Percentiles rank a stretch among this genome's conserved stretches.
Evolutionary conservation across 805 yeast species (phyloP).

Genomic region (Lachancea lanzarotensis): DNA sequence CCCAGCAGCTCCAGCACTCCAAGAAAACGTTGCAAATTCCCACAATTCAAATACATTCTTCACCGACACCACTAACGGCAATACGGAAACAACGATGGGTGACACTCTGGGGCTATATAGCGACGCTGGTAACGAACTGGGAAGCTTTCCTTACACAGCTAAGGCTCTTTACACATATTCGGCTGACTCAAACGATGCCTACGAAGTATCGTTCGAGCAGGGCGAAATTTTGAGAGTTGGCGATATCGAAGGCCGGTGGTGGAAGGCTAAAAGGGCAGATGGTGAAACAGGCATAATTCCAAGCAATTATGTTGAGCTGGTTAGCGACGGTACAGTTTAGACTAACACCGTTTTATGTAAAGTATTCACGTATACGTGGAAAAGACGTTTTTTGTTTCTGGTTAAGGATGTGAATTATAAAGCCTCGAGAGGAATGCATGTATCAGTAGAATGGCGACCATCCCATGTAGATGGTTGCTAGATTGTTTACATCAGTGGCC

Average conservation of each 20-base stretch:
- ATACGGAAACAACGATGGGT: constrained; percentile 32
- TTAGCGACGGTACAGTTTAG: constrained; percentile 34
- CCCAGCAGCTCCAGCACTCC: constrained; percentile 6
- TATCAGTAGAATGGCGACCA: constrained; percentile 71
- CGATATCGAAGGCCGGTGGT: constrained; percentile 95
- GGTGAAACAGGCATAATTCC: constrained; percentile 98
- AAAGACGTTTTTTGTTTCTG: neutral
- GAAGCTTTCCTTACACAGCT: constrained; percentile 70
- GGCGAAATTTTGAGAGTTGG: constrained; percentile 89
- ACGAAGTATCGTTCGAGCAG: constrained; percentile 83
- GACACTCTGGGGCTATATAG: constrained; percentile 33
- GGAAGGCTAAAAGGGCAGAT: constrained; percentile 87
- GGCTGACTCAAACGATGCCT: constrained; percentile 88
- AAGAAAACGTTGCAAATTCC: constrained; percentile 10
- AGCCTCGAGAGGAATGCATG: neutral
- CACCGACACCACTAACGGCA: constrained; percentile 26
- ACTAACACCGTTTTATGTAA: neutral
- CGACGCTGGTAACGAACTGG: constrained; percentile 29
- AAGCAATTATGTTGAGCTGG: constrained; percentile 80
- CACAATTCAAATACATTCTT: constrained; percentile 22
- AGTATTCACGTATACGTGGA: neutral
- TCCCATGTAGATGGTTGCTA: constrained; percentile 74
- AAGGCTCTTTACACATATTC: constrained; percentile 79
- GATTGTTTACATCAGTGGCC: constrained; percentile 60
- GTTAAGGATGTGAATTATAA: neutral